These are phyloP conservation scores for Malassezia dermatis DNA, from an alignment of 1,284 basidiomycete species.

Conservation along the genomic window DNA sequence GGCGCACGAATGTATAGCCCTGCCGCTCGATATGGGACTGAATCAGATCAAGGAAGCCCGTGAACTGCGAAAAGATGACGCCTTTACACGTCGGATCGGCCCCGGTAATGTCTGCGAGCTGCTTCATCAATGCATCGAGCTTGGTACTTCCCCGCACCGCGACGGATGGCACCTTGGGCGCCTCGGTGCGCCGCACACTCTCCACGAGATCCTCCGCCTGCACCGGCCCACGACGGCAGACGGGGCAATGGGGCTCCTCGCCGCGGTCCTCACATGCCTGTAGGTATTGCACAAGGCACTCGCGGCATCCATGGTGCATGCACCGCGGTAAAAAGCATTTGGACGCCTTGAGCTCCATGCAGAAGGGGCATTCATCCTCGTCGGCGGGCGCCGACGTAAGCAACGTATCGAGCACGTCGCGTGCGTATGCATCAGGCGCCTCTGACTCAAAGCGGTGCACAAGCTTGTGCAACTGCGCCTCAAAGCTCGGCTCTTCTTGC, in stretches of 20 bases:
- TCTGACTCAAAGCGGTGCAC: slow-evolving; percentile 27
- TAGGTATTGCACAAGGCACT: slow-evolving; percentile 65
- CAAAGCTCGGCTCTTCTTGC: slow-evolving; percentile 18
- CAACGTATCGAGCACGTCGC: slow-evolving; percentile 23
- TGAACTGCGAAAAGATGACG: slow-evolving; percentile 50
- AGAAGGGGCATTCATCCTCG: slow-evolving; percentile 45
- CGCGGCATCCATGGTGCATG: slow-evolving; percentile 57
- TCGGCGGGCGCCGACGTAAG: slow-evolving; percentile 13
- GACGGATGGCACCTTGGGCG: slow-evolving; percentile 47
- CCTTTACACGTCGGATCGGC: slow-evolving; percentile 45
- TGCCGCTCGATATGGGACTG: slow-evolving; percentile 26
- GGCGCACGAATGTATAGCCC: slow-evolving; percentile 46
- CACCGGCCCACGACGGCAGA: slow-evolving; percentile 35
- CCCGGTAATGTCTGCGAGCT: slow-evolving; percentile 56
- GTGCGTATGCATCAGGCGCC: slow-evolving; percentile 15
- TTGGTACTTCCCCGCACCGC: slow-evolving; percentile 76
- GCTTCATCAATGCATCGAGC: slow-evolving; percentile 61
- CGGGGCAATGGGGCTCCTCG: slow-evolving; percentile 53
- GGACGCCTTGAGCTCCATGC: slow-evolving; percentile 39
- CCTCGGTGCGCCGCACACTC: slow-evolving; percentile 24
- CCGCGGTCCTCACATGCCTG: slow-evolving; percentile 58
- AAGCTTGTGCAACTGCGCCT: slow-evolving; percentile 24
- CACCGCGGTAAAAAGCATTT: slow-evolving; percentile 47
- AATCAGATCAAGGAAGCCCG: slow-evolving; percentile 48
- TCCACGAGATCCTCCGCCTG: slow-evolving; percentile 58